Evolutionary conservation across 768 basidiomycete species (phyloP), one percentile per base, ranked within the genome.

Genomic region (Gymnopilus junonius): DNA sequence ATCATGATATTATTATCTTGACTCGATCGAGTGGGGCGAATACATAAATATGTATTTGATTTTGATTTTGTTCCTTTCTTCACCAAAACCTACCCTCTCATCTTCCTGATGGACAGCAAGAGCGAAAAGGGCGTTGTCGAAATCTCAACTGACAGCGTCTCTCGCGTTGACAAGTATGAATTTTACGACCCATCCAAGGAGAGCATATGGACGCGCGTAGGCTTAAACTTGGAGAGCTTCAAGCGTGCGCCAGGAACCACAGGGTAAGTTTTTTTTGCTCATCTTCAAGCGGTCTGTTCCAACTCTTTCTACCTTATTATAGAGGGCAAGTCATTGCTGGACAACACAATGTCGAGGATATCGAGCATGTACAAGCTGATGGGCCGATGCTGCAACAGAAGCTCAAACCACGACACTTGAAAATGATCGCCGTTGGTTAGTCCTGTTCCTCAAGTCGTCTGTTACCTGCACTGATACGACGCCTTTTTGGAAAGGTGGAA

Each of bases 101-200:
- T 55, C 59, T 55, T 60, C 57, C 48, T 59, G 59, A 74, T 75
- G 74, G 77, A 66, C 61, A 48, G 66, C 55, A 75, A 79, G 64
- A 70, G 72, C 65, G 73, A 76, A 64, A 76, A 77, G 66, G 69
- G 69, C 55, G 67, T 29, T 51, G 48, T 67, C 58, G 79, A 79
- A 2, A 62, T 71, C 60, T 65, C 73, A n/a, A 79, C 77, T 65
- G 64, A 70, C 45, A 63, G 48, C 31, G 48, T 58, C 63, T 75
- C 73, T 14, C 70, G 37, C 23, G 43, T 69, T n/a, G 69, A 71
- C 32, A 65, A 70, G n/a, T 69, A 73, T 42, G 74, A 77, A 59
- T 78, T 83, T 63, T 83, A 83, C 57, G 81, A 83, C 67, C 81
- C 81, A 14, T 81, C 79, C 37, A 81, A 83, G 63, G 81, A 83